Evolutionary conservation across 2,329 filamentous ascomycete genomes (phyloP), one percentile per base, ranked within the genome.

Genomic region (Thermomyces lanuginosus): DNA sequence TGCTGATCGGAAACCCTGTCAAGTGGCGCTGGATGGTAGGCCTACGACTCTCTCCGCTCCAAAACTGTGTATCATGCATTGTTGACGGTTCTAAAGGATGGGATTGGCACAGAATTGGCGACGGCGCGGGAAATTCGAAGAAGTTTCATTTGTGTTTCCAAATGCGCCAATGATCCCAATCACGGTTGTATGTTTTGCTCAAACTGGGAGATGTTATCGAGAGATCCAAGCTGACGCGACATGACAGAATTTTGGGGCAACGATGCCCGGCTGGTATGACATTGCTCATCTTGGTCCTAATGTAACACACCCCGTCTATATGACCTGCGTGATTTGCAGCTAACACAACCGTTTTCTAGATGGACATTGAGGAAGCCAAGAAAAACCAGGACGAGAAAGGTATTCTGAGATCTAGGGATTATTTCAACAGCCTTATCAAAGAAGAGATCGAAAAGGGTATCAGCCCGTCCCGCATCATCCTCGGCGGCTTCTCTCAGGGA

Each of bases 61-160:
- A 12, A 19, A 18, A n/a, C 8, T 11, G 13, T 21, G 16, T 22
- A 12, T 26, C n/a, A 32, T n/a, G 10, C 13, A 14, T 25, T n/a
- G n/a, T n/a, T n/a, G 8, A 9, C 23, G 18, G 10, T 22, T 12
- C 8, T n/a, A 13, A 18, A 64, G 72, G 71, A 67, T 77, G 22
- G 72, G 71, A 31, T 69, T 89, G 11, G 82, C 89, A 16, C 76
- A 92, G 60, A 82, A 86, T 54, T 93, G 78, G 76, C 73, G 82
- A 29, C 66, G 75, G 17, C 69, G 79, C 27, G 69, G 72, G 51
- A 75, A 76, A 45, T 81, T 95, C 37, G 71, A 83, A 31, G 78
- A 93, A 55, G 80, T 92, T 49, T 78, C 86, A 48, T 95, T 95
- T 53, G 71, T 98, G 46, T 76, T 98, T 52, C 89, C 89, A 9